Base-by-base conservation (phyloP, 306 rosid species). In the Phaseolus lunatus region DNA sequence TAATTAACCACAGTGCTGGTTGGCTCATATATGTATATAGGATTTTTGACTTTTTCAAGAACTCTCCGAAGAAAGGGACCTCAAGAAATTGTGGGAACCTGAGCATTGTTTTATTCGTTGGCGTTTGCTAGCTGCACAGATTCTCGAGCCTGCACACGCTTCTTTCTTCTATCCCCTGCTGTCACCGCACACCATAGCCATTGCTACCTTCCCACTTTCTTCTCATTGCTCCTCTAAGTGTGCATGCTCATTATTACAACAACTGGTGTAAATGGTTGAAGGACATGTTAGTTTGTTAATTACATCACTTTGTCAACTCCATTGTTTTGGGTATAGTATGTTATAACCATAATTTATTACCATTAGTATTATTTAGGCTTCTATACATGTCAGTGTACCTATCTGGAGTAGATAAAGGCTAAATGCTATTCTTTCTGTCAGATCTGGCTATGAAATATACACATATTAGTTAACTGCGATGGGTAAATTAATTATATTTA, bases 1-100 rank as follows among this genome's bases (percentile, higher is more conserved):
- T 59, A 77, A 65, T 77, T 26, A 23, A 56, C 73, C n/a, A 43
- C 20, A 66, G 33, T 20, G 54, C 62, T 23, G 69, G 72, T 62
- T 75, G 18, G 37, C 13, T 47, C 52, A 47, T 47, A 47, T 10
- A 29, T 9, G 29, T 63, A 29, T 9, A 41, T 64, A 82, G 66
- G 27, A 8, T 43, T 70, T 62, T 85, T 82, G 70, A 79, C 82
- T 75, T 77, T 72, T 76, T 80, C 76, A 64, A 70, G 29, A 54
- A 75, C 70, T n/a, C 47, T 49, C 72, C 7, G 19, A 2, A 0
- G 35, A 54, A 43, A 67, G 22, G 44, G 4, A 70, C 45, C 80
- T 69, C 64, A 78, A 49, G 35, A 78, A 73, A 73, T 73, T 41
- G 54, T 80, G 65, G 67, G 82, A 69, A 69, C 81, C 50, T 53